Evolutionary conservation across 192 early-diverging fungal genomes (phyloP), one percentile per base, ranked within the genome.

Genomic region (Podila verticillata): DNA sequence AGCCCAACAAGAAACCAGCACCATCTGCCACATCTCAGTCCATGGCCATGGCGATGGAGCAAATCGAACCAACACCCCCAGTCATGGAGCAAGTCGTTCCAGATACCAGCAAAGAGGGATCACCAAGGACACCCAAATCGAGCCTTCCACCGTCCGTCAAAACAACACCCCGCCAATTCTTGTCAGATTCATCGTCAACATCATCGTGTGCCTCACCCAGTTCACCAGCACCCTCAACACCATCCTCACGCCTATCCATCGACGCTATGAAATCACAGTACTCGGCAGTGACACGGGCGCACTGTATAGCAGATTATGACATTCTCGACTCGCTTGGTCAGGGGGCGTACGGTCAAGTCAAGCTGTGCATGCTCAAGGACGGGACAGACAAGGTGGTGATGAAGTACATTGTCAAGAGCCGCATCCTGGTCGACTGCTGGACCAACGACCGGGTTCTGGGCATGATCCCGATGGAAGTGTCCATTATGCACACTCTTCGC

Each of bases 381-480:
- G 89, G 77, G 15, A 64, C 75, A 72, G 73, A 74, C 63, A 85
- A 83, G 34, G 82, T 91, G 28, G 92, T 93, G 57, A 80, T 94
- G 67, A 94, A 94, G 67, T 93, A 90, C 70, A 87, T 94, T 57
- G 87, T 91, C 65, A 92, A 93, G 75, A 87, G 87, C 29, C 85
- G 88, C 48, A 89, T 92, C 48, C 82, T 90, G 20, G 87, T 87
- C 9, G 88, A 88, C 59, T 87, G 84, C 35, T 94, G 93, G 93
- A 93, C 85, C 54, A 85, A 88, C 61, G 92, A 93, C 65, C 74
- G 87, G 67, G 66, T 82, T 26, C 70, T 92, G n/a, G 90, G 88
- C 7, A 84, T 89, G 68, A 85, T 96, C 10, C 94, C 95, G 3
- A 84, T 88, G 47, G 95, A 96, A 74, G 91, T 95, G 19, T 91